A percentile compares a stretch with the other conserved stretches of the same genome.
Conservation (phyloP, 148 eudicot species). For the Rhododendron ferrugineum region DNA sequence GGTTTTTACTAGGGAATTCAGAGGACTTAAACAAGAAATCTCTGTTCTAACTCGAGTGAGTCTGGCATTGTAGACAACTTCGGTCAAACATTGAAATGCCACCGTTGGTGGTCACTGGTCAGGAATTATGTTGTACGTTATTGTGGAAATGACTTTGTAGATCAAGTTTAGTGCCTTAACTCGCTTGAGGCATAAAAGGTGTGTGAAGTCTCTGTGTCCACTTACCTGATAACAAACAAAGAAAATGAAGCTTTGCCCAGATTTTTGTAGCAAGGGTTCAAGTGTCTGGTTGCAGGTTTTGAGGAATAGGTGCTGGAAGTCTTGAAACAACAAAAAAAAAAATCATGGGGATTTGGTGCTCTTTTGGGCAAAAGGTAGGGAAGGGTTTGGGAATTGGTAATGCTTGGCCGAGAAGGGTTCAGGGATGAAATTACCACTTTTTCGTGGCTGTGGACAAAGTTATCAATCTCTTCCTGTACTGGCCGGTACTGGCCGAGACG, state of each 20-base stretch:
- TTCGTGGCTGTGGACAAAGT: no score
- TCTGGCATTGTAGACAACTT: background rate
- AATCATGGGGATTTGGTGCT: background rate
- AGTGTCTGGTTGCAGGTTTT: background rate
- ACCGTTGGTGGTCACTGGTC: background rate
- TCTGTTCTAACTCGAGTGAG: background rate
- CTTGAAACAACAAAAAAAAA: background rate
- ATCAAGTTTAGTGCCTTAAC: background rate
- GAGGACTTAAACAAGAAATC: background rate
- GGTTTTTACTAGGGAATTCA: background rate
- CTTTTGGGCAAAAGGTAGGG: background rate
- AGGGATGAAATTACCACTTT: background rate
- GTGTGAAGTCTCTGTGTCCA: no score
- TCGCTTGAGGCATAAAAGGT: background rate
- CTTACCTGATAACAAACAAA: no score
- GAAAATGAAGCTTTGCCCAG: no score
- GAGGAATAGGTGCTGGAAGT: background rate
- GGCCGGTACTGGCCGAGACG: no score
- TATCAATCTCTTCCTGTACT: no score
- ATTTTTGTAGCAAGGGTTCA: no score
- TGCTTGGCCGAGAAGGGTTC: background rate
- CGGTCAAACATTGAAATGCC: background rate
- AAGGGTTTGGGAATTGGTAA: background rate
- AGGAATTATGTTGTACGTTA: background rate
- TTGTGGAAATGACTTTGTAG: background rate